Percentiles rank a stretch among this genome's conserved stretches.
These are phyloP conservation scores for Capsella bursapastoris DNA, from an alignment of 345 rosid genomes.

Conservation along the genomic window DNA sequence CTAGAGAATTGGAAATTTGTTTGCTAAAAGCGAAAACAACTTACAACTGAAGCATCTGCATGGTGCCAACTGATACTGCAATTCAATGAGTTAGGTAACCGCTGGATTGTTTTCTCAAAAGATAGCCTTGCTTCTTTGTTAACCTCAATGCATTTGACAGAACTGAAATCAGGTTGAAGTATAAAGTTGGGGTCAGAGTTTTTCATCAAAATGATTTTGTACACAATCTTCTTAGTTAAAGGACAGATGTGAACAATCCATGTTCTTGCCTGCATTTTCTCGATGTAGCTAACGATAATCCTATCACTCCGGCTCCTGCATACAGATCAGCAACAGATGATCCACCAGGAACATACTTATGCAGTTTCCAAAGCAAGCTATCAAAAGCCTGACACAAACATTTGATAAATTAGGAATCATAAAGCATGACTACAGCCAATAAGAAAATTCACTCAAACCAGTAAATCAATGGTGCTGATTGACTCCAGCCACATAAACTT, in stretches of 20 bases:
- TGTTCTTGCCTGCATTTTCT: slow-evolving; percentile 84
- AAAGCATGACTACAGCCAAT: background rate
- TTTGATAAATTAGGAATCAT: slow-evolving; percentile 19
- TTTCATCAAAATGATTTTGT: background rate
- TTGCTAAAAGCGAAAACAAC: slow-evolving; percentile 38
- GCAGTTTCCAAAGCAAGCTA: slow-evolving; percentile 80
- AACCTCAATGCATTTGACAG: slow-evolving; percentile 89
- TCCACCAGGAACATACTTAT: slow-evolving; percentile 81
- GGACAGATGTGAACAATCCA: slow-evolving; percentile 5
- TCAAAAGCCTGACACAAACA: slow-evolving; percentile 52
- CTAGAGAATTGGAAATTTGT: background rate
- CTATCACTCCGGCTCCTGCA: slow-evolving; percentile 98
- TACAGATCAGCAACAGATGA: slow-evolving; percentile 92
- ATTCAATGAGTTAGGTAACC: slow-evolving; percentile 69
- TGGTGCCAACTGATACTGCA: slow-evolving; percentile 90
- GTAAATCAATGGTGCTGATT: slow-evolving; percentile 5
- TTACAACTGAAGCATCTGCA: slow-evolving; percentile 83
- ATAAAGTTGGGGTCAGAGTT: slow-evolving; percentile 29
- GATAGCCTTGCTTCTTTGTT: slow-evolving; percentile 89
- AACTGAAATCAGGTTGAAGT: slow-evolving; percentile 53
- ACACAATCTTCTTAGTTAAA: slow-evolving; percentile 6
- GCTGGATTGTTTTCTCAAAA: slow-evolving; percentile 83
- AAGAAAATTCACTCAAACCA: slow-evolving; percentile 6
- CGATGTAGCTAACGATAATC: slow-evolving; percentile 82
- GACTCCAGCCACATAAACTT: background rate